These are phyloP conservation scores for Tripterygium wilfordii DNA, from an alignment of 177 flowering plant genomes.

Conservation along the genomic window DNA sequence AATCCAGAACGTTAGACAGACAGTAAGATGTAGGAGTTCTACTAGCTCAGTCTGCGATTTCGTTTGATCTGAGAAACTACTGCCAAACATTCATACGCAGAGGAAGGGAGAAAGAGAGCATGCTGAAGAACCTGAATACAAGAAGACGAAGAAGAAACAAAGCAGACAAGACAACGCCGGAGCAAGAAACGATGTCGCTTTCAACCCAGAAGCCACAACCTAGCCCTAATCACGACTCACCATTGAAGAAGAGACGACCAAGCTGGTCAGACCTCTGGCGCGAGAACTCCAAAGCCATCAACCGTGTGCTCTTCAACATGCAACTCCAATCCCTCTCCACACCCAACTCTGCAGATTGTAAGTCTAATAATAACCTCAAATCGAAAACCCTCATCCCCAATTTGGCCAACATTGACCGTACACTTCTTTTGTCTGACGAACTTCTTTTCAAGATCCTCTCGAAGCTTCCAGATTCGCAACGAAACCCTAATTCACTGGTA, in stretches of 20 bases:
- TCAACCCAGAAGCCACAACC: slow-evolving; percentile 7
- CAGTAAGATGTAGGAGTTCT: no score
- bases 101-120: no score
- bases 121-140: no score
- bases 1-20: no score
- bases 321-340: slow-evolving; percentile 18
- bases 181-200: slow-evolving; percentile 12
- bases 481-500: slow-evolving; percentile 33
- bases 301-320: slow-evolving; percentile 31
- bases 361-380: slow-evolving; percentile 12
- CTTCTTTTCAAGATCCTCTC: slow-evolving; percentile 32
- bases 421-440: slow-evolving; percentile 37
- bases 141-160: no score
- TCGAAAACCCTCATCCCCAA: slow-evolving; percentile 11
- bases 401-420: slow-evolving; percentile 14
- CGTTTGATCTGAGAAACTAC: no score
- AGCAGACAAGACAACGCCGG: no score
- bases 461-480: slow-evolving; percentile 33
- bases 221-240: slow-evolving; percentile 2
- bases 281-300: slow-evolving; percentile 25
- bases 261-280: slow-evolving; percentile 39
- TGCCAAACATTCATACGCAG: no score
- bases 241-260: slow-evolving; percentile 16
- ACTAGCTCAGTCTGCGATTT: no score
- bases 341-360: slow-evolving; percentile 3